A percentile compares a stretch with the other conserved stretches of the same genome.
These are phyloP conservation scores for Phytophthora podocarpi DNA, from an alignment of 352 stramenopile species.

Conservation along the genomic window DNA sequence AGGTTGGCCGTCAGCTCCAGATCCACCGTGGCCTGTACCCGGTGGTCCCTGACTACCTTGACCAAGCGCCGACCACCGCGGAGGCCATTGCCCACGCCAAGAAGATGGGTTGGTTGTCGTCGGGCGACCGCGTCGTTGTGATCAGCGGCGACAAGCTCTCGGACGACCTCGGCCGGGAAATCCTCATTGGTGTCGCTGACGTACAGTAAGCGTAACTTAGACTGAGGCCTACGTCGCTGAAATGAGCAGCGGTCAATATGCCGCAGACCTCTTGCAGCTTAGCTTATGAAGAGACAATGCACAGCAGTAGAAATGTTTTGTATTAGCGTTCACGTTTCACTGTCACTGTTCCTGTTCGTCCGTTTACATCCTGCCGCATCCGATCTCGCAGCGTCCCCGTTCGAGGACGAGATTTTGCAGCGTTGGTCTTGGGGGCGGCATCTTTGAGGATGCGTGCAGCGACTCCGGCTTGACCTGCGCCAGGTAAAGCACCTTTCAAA, in stretches of 20 bases:
- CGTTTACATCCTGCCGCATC: slow-evolving; percentile 24
- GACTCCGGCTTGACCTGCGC: slow-evolving; percentile 24
- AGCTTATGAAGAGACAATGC: slow-evolving; percentile 22
- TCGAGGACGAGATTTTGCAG: neutral
- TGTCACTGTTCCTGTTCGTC: slow-evolving; percentile 4
- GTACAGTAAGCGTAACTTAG: slow-evolving; percentile 57
- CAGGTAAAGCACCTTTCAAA: slow-evolving; percentile 39
- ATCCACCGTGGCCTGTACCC: slow-evolving; percentile 87
- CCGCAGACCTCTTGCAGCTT: neutral
- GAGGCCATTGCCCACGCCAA: slow-evolving; percentile 91
- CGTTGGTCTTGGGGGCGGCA: slow-evolving; percentile 24
- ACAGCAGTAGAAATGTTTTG: slow-evolving; percentile 30
- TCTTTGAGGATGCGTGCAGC: slow-evolving; percentile 50
- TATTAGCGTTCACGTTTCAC: slow-evolving; percentile 17
- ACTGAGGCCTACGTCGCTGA: neutral
- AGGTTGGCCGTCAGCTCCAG: slow-evolving; percentile 93
- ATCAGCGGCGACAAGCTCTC: slow-evolving; percentile 82
- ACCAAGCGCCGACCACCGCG: slow-evolving; percentile 64
- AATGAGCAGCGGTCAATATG: too few species aligned
- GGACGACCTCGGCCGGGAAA: slow-evolving; percentile 82
- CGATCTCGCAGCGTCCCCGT: slow-evolving; percentile 44
- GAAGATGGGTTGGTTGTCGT: slow-evolving; percentile 91
- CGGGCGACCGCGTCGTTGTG: slow-evolving; percentile 91
- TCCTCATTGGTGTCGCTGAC: slow-evolving; percentile 82
- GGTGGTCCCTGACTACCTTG: slow-evolving; percentile 65